Base-by-base conservation (phyloP, 1,284 basidiomycete species). In the Boletellus dicymbophilus region DNA sequence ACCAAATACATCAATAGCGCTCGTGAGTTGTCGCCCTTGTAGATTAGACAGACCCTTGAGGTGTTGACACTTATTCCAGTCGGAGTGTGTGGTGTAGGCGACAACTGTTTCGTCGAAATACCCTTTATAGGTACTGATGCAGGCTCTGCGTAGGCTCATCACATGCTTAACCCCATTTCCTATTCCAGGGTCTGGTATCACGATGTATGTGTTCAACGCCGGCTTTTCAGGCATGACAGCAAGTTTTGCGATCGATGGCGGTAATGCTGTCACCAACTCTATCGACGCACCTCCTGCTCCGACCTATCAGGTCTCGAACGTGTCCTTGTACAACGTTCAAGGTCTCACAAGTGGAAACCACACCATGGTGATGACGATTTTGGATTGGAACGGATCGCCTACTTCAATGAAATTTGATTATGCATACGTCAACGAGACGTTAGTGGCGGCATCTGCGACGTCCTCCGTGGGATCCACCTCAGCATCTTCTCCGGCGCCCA, bases 381-480 rank as follows among this genome's bases (percentile, higher is more conserved):
- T 62, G 33, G 39, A 62, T 38, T 67, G 60, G 62, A 26, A 51
- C 8, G 59, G 51, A 11, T 6, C 10, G 0, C 15, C 21, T 20
- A 57, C 58, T 21, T 56, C 57, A 18, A 61, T 67, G 65, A 57
- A 61, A 21, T 67, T 67, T 13, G 61, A 63, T 34, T 63, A 63
- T 27, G 61, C 65, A 48, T 26, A 42, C 13, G 26, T 63, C 13
- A 67, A 65, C 22, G 60, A 63, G 46, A 41, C 60, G 21, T 44
- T 57, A 3, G 56, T 63, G 15, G 46, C 46, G 15, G 13, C 31
- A n/a, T 43, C 48, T 1, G 11, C 34, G 11, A 43, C 49, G 8
- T 12, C 57, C 16, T 28, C 40, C 8, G 12, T 11, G 31, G 34
- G 37, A n/a, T 25, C 55, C 7, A 46, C 61, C 2, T 51, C 48